Evolutionary conservation across 2,329 filamentous ascomycete species (phyloP).

Genomic region (Fusarium torreyae): DNA sequence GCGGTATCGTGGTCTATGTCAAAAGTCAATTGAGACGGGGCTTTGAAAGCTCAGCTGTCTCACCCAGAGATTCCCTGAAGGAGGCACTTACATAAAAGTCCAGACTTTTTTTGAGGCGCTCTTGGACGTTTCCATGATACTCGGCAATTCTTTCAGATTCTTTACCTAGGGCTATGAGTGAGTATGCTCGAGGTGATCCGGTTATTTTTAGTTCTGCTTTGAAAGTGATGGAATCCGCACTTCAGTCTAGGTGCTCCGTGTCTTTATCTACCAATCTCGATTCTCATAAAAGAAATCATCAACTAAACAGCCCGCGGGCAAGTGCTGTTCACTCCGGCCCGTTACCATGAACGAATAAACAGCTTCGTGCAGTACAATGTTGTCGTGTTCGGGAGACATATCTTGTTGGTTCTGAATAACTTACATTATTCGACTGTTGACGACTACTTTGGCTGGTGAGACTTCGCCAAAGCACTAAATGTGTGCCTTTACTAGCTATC

Average conservation of each 20-base stretch:
- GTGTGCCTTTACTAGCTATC: too few relatives aligned
- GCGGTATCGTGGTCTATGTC: not conserved
- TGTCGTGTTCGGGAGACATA: not conserved
- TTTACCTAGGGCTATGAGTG: not conserved
- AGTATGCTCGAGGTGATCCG: conserved; percentile 22
- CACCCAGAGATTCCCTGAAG: too few relatives aligned
- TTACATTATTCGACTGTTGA: too few relatives aligned
- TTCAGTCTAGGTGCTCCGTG: too few relatives aligned
- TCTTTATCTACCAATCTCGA: not conserved
- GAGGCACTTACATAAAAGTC: conserved; percentile 13
- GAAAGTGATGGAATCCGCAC: conserved; percentile 14
- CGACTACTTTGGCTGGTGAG: too few relatives aligned
- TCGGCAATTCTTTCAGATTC: not conserved
- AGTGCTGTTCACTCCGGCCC: conserved; percentile 10
- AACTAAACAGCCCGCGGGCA: conserved; percentile 14
- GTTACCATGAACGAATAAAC: conserved; percentile 16
- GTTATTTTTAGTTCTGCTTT: not conserved
- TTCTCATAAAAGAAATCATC: conserved; percentile 18
- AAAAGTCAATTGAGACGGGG: not conserved
- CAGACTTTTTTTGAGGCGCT: conserved; percentile 9
- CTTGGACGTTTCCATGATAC: not conserved
- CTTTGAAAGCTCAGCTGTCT: not conserved
- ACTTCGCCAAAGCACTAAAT: too few relatives aligned
- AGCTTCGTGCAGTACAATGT: conserved; percentile 10
- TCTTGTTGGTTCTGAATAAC: not conserved